A percentile compares a stretch with the other conserved stretches of the same genome.
Conservation (phyloP, 192 early-diverging fungal genomes). For the Entomortierella lignicola region DNA sequence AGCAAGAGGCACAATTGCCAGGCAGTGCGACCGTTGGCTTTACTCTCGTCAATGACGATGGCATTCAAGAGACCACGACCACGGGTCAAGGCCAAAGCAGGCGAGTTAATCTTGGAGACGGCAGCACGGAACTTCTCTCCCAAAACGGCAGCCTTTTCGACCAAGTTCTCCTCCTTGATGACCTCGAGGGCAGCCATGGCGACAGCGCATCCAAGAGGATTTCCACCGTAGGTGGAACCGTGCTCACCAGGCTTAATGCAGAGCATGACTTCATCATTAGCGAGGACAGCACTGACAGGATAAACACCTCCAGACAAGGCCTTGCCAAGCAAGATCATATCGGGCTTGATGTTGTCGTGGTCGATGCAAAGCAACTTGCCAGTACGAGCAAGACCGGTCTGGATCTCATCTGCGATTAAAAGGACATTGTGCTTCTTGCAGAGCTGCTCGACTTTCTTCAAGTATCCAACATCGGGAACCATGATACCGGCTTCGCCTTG, state of each 20-base stretch:
- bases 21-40: conserved; percentile 86
- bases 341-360: conserved; percentile 92
- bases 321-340: conserved; percentile 96
- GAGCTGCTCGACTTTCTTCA: conserved; percentile 85
- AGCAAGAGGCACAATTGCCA: conserved; percentile 96
- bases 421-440: conserved; percentile 98
- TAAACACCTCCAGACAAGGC: conserved; percentile 98
- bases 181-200: conserved; percentile 96
- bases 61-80: conserved; percentile 97
- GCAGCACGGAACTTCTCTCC: conserved; percentile 88
- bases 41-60: conserved; percentile 90
- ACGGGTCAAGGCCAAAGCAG: conserved; percentile 84
- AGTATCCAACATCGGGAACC: conserved; percentile 94
- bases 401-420: conserved; percentile 98
- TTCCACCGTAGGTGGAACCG: conserved; percentile 98
- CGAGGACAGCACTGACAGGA: conserved; percentile 94
- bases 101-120: conserved; percentile 80
- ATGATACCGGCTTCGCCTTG: conserved; percentile 99
- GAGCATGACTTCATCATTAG: conserved; percentile 84
- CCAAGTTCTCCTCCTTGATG: conserved; percentile 92
- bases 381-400: conserved; percentile 95
- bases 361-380: conserved; percentile 96
- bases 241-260: conserved; percentile 93
- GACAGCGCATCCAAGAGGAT: conserved; percentile 94
- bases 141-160: conserved; percentile 79